phyloP scores from a whole-genome alignment of 306 rosid species.

The Carpinus fangiana region DNA sequence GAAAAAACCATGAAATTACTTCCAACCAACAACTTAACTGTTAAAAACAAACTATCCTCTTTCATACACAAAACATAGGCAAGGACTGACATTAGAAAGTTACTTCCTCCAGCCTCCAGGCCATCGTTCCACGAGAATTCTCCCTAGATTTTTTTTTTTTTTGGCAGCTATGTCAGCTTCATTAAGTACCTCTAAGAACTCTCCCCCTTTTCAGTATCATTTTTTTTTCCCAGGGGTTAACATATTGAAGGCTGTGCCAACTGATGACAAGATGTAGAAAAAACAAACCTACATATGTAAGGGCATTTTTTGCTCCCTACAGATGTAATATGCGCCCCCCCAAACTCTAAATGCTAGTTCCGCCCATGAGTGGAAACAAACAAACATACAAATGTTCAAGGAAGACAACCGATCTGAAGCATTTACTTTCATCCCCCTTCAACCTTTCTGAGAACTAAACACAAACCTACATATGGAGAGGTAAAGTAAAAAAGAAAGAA shows the following conservation, averaged over 20 bases:
- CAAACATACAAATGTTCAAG: conserved; percentile 1
- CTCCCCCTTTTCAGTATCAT: background rate
- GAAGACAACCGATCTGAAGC: background rate
- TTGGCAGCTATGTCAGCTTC: background rate
- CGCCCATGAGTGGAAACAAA: background rate
- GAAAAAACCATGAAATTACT: background rate
- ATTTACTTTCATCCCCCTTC: background rate
- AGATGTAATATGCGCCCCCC: no score
- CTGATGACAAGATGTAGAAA: conserved; percentile 1
- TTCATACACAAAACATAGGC: background rate
- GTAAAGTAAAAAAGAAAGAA: conserved; percentile 7
- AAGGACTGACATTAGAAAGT: background rate
- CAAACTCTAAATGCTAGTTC: no score
- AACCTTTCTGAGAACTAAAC: conserved; percentile 2
- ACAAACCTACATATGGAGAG: conserved; percentile 6
- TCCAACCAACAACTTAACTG: background rate
- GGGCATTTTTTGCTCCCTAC: no score
- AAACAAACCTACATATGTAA: no score
- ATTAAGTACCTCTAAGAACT: background rate
- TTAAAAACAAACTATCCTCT: background rate
- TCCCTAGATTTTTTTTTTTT: background rate
- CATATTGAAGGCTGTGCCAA: background rate
- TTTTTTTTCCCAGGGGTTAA: background rate
- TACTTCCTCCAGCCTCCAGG: background rate
- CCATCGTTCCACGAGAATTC: background rate